Evolutionary conservation across 108 stramenopile genomes (phyloP), one percentile per base, ranked within the genome.

Genomic region (Cylindrotheca fusiformis): DNA sequence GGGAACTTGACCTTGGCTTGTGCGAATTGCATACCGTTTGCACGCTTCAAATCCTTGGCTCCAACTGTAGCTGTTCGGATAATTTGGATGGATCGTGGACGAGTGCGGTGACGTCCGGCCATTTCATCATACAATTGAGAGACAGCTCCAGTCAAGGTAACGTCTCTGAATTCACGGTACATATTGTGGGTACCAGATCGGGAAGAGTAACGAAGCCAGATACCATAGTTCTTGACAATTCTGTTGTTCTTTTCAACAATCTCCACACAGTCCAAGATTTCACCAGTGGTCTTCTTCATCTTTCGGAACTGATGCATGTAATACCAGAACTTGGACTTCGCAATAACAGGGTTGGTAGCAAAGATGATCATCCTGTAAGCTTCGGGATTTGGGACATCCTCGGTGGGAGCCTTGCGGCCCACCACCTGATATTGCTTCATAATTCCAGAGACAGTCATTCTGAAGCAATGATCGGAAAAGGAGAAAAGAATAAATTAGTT

Each of bases 281-380:
- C 98, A 63, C 99, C 99, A 18, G 99, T 99, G 71, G 97, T 97
- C 94, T 97, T 97, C 95, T 99, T 99, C 97, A 99, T 97, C 83
- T 99, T 99, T 58, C 90, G 87, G 90, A 97, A 97, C 88, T 99
- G 97, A 71, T 98, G 99, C 95, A 99, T 89, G 87, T 96, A 98
- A 83, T 99, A 99, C 99, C 99, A 99, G 92, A 98, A 99, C 77
- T 98, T 96, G 45, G 96, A 97, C 80, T 95, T 96, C 64, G 97
- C 99, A 47, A 89, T 82, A 36, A 90, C 94, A 27, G 93, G 72
- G 81, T 97, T 98, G 49, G 96, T 93, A 30, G 99, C 96, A 76
- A 99, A 99, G 77, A 99, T 94, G 77, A 98, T 95, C 99, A 99
- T 99, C 36, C 99, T 84, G 95, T 97, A 99, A 3, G 96, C 96